Conservation (phyloP, 2,329 filamentous ascomycete genomes). For the Penicillium occitanis region DNA sequence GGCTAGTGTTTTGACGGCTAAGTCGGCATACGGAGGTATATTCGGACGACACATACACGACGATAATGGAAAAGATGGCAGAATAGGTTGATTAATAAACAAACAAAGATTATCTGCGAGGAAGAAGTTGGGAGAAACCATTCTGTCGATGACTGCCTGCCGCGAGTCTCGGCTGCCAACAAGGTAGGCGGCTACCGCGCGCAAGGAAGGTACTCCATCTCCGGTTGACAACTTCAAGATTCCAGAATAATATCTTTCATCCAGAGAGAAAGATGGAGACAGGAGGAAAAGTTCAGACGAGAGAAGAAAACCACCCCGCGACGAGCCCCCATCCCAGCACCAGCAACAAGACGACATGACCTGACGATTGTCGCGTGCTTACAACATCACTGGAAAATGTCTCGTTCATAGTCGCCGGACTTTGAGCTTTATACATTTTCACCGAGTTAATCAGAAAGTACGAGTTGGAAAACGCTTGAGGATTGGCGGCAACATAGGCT, state of each 20-base stretch:
- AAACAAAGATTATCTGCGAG: background rate
- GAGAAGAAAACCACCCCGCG: background rate
- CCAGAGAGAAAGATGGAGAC: background rate
- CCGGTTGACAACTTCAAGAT: background rate
- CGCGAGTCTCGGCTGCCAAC: background rate
- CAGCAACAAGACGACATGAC: background rate
- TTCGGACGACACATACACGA: background rate
- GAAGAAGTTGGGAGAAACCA: background rate
- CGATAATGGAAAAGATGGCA: background rate
- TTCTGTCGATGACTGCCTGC: background rate
- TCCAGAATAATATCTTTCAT: background rate
- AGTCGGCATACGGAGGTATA: background rate
- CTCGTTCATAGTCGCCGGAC: background rate
- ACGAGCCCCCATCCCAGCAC: background rate
- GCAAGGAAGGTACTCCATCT: background rate
- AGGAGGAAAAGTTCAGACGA: background rate
- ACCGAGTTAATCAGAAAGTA: slow-evolving; percentile 77
- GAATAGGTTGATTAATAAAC: background rate
- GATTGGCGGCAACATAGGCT: slow-evolving; percentile 70
- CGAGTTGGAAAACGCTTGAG: slow-evolving; percentile 66
- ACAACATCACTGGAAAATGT: background rate
- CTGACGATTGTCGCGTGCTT: background rate
- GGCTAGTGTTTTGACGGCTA: background rate
- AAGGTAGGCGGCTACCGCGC: background rate
- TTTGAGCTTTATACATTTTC: slow-evolving; percentile 56